phyloP scores from a whole-genome alignment of 306 rosid genomes.

The Arachis stenosperma region DNA sequence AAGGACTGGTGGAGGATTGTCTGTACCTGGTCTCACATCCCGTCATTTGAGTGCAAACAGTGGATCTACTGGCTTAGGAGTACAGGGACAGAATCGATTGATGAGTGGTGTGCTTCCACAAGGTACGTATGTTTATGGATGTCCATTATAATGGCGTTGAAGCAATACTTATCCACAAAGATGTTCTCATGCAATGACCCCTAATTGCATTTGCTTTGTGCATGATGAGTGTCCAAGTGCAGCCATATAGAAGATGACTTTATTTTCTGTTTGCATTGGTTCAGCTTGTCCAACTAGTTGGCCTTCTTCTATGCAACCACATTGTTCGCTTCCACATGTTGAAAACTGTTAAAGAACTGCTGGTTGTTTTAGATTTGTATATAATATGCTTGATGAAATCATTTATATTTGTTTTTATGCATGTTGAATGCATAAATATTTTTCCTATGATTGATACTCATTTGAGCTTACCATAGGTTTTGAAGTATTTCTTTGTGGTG shows the following conservation, averaged over 20 bases:
- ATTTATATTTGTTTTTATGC: conserved; percentile 12
- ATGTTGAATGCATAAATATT: background rate
- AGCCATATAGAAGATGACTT: background rate
- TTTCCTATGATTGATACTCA: background rate
- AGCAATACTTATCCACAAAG: conserved; percentile 5
- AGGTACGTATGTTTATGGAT: conserved; percentile 53
- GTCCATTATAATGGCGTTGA: conserved; percentile 1
- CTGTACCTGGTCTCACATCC: conserved; percentile 88
- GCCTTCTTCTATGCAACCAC: background rate
- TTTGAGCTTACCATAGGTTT: conserved; percentile 10
- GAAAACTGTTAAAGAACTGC: too few relatives aligned
- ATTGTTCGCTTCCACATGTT: background rate
- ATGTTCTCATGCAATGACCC: background rate
- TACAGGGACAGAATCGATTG: conserved; percentile 92
- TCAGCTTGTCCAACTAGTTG: background rate
- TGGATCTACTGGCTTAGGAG: conserved; percentile 81
- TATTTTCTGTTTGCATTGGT: background rate
- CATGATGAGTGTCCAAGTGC: background rate
- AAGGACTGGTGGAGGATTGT: conserved; percentile 86
- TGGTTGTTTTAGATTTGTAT: background rate
- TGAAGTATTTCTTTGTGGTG: conserved; percentile 22
- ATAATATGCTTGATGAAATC: background rate
- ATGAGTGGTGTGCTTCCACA: conserved; percentile 92
- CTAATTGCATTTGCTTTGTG: background rate
- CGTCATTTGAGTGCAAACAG: conserved; percentile 75